These are phyloP conservation scores for Golubevia sp. DNA, from an alignment of 1,284 basidiomycete species.

Conservation along the genomic window DNA sequence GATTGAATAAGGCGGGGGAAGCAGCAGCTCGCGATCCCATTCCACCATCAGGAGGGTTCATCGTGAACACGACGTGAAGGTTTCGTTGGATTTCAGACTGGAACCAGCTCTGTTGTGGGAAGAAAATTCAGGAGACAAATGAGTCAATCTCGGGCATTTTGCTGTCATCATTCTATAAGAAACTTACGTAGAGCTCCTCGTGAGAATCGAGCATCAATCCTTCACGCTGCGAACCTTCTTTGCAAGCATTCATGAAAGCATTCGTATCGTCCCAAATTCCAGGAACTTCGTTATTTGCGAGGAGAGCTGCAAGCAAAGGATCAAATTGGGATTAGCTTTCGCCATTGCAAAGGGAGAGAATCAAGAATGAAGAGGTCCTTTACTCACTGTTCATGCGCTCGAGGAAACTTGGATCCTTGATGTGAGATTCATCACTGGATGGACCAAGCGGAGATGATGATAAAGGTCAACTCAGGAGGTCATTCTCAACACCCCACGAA, in stretches of 20 bases:
- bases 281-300: constrained; percentile 99
- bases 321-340: too few relatives aligned
- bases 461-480: not conserved
- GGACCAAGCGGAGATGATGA: not conserved
- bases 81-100: constrained; percentile 95
- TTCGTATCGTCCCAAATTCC: constrained; percentile 98
- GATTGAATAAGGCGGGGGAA: constrained; percentile 95
- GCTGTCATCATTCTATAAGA: constrained; percentile 1
- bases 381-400: constrained; percentile 87
- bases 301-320: constrained; percentile 66
- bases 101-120: constrained; percentile 71
- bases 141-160: not conserved
- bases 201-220: constrained; percentile 97
- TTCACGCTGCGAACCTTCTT: constrained; percentile 96
- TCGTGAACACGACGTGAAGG: constrained; percentile 95
- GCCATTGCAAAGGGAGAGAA: too few relatives aligned
- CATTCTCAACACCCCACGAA: too few relatives aligned
- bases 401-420: constrained; percentile 95
- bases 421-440: constrained; percentile 86
- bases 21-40: constrained; percentile 93
- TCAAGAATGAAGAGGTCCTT: too few relatives aligned
- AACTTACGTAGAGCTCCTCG: constrained; percentile 78
- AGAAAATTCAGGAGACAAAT: not conserved
- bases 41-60: constrained; percentile 97
- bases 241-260: constrained; percentile 95